Evolutionary conservation across 345 rosid species (phyloP), one percentile per base, ranked within the genome.

Genomic region (Bruguiera gymnorhiza): DNA sequence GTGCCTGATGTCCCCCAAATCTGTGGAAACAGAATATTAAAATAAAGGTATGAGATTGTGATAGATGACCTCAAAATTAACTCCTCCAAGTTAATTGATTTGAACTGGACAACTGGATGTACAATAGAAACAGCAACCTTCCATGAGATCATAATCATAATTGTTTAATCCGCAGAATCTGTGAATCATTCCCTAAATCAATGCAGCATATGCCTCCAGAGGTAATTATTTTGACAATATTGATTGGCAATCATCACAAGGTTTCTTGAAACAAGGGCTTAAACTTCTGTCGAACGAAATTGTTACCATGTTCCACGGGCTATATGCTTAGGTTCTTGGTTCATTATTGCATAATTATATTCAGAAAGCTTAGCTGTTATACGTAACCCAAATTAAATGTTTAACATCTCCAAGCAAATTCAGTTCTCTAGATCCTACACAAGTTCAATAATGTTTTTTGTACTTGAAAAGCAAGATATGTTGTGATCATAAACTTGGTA

Each of bases 141-240:
- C 6, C 32, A 1, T n/a, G 30, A 34, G 66, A 68, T 60, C 56
- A 36, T 51, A 15, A 68, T 43, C 37, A 34, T 7, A 34, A 34
- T 43, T 11, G 1, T 43, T 43, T 43, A 26, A 73, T 30, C 61
- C 39, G 65, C 31, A 72, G 59, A 75, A 71, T 86, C 83, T 79
- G 80, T 84, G 85, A 68, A 77, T 72, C 26, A 82, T 80, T 80
- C 77, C 87, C 89, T 66, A 78, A 83, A 80, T 73, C 74, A 64
- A 79, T 77, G 90, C 86, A 78, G 69, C 29, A 78, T 71, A 80
- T 79, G 71, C 80, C 88, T 79, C 74, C 61, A 19, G 2, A 55
- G 43, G 7, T 11, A 26, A 19, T 24, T 37, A 36, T 55, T 10
- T 52, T 8, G 10, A 26, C 51, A 60, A 20, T 62, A 27, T 62